These are phyloP conservation scores for Fallopia convolvulus DNA, from an alignment of 148 eudicot species.

Conservation along the genomic window DNA sequence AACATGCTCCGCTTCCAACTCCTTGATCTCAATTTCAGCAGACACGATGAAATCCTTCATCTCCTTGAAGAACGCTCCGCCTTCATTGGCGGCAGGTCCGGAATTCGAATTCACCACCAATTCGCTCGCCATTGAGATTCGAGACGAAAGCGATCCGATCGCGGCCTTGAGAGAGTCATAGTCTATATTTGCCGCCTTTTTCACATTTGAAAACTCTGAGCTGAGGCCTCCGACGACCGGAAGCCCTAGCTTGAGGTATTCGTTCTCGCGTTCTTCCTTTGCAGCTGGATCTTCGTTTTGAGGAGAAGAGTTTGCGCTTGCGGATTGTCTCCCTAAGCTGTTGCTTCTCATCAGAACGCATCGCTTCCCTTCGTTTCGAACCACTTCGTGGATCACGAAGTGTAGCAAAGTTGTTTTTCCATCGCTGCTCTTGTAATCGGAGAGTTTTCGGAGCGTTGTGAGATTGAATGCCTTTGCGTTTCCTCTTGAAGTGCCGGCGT, in stretches of 20 bases:
- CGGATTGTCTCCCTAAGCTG: not conserved
- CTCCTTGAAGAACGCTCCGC: conserved; percentile 30
- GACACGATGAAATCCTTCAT: conserved; percentile 39
- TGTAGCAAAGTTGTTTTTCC: conserved; percentile 79
- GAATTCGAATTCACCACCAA: conserved; percentile 14
- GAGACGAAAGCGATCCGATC: conserved; percentile 19
- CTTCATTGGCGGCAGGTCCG: conserved; percentile 9
- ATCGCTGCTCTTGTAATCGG: conserved; percentile 78
- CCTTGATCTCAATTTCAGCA: conserved; percentile 40
- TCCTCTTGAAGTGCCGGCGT: conserved; percentile 84
- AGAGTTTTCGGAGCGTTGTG: conserved; percentile 58
- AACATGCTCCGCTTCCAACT: conserved; percentile 36
- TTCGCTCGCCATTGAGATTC: conserved; percentile 23
- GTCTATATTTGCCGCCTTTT: conserved; percentile 44
- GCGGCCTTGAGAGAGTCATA: conserved; percentile 26
- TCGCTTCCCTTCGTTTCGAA: conserved; percentile 78
- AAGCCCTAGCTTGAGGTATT: conserved; percentile 32
- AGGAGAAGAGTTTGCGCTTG: not conserved
- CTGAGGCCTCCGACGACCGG: conserved; percentile 27
- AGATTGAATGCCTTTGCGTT: conserved; percentile 84
- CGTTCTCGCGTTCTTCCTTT: conserved; percentile 25
- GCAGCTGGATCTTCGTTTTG: not conserved
- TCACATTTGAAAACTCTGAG: conserved; percentile 32
- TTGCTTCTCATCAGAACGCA: conserved; percentile 11
- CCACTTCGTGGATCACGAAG: conserved; percentile 82